A percentile compares a stretch with the other conserved stretches of the same genome.
phyloP scores from a whole-genome alignment of 2,329 filamentous ascomycete species.

The Diaporthe sp. region DNA sequence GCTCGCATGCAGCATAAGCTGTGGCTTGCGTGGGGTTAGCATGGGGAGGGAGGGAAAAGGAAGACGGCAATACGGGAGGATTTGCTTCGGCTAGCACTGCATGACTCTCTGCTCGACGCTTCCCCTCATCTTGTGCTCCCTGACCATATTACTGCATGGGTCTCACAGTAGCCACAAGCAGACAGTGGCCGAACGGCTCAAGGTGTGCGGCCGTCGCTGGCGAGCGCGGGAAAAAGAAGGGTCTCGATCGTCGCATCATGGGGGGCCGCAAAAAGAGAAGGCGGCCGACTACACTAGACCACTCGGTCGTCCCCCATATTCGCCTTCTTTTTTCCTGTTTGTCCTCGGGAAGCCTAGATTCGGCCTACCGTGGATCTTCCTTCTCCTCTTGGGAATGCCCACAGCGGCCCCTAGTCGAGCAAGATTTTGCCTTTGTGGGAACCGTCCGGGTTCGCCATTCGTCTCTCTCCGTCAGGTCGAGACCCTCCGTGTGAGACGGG shows the following conservation, averaged over 20 bases:
- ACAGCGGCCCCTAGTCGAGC: slow-evolving; percentile 31
- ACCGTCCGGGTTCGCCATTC: slow-evolving; percentile 31
- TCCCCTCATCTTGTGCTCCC: slow-evolving; percentile 42
- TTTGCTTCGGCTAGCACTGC: slow-evolving; percentile 34
- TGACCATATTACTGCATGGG: slow-evolving; percentile 29
- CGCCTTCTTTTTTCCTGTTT: slow-evolving; percentile 5
- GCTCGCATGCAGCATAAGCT: slow-evolving; percentile 30
- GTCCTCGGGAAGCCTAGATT: slow-evolving; percentile 36
- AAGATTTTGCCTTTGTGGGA: slow-evolving; percentile 37
- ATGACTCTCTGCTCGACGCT: slow-evolving; percentile 30
- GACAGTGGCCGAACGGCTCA: slow-evolving; percentile 1
- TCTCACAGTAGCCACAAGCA: slow-evolving; percentile 31
- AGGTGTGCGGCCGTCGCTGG: slow-evolving; percentile 7
- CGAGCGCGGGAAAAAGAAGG: slow-evolving; percentile 26
- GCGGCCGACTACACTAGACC: slow-evolving; percentile 6
- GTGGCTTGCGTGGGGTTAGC: slow-evolving; percentile 38
- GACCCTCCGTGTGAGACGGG: slow-evolving; percentile 32
- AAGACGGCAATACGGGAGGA: slow-evolving; percentile 35
- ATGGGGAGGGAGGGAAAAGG: slow-evolving; percentile 10
- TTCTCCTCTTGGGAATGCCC: slow-evolving; percentile 5
- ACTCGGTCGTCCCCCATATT: slow-evolving; percentile 19
- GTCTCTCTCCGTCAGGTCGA: slow-evolving; percentile 12
- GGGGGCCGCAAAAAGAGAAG: neutral
- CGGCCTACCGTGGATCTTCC: slow-evolving; percentile 27
- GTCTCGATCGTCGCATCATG: slow-evolving; percentile 27